phyloP scores from a whole-genome alignment of 2,329 filamentous ascomycete genomes.

The Aspergillus sp. region DNA sequence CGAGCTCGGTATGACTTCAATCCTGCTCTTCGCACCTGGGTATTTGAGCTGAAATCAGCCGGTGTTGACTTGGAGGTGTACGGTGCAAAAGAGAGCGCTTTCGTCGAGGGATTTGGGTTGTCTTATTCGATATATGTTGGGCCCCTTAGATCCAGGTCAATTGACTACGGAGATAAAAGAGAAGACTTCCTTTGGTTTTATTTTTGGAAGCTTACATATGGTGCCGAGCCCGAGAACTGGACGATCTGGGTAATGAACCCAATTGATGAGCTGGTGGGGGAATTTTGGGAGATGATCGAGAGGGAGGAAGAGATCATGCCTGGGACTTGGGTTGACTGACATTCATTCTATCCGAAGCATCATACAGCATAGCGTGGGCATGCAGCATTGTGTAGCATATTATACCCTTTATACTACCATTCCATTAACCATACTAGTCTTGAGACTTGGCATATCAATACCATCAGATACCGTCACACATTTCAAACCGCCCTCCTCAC shows the following conservation, averaged over 20 bases:
- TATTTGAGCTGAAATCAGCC: neutral
- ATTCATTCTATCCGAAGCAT: no score
- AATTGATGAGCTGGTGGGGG: neutral
- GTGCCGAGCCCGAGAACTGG: neutral
- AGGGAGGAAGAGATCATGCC: neutral
- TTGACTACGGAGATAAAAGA: accelerated
- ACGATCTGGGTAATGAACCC: neutral
- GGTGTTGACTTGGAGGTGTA: neutral
- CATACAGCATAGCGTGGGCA: no score
- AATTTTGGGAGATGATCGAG: neutral
- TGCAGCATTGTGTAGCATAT: no score
- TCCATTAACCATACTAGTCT: no score
- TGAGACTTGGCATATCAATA: no score
- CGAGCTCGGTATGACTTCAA: neutral
- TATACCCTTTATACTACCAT: no score
- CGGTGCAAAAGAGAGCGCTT: neutral
- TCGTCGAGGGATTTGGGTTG: accelerated
- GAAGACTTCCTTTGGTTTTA: no score
- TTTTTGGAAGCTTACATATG: neutral
- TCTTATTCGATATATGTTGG: accelerated
- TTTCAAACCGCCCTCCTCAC: no score
- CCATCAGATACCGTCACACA: no score
- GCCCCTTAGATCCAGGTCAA: no score
- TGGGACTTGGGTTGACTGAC: neutral
- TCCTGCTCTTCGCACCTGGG: neutral